Evolutionary conservation across 2,329 filamentous ascomycete species (phyloP).

Genomic region (Verticillium isaacii): DNA sequence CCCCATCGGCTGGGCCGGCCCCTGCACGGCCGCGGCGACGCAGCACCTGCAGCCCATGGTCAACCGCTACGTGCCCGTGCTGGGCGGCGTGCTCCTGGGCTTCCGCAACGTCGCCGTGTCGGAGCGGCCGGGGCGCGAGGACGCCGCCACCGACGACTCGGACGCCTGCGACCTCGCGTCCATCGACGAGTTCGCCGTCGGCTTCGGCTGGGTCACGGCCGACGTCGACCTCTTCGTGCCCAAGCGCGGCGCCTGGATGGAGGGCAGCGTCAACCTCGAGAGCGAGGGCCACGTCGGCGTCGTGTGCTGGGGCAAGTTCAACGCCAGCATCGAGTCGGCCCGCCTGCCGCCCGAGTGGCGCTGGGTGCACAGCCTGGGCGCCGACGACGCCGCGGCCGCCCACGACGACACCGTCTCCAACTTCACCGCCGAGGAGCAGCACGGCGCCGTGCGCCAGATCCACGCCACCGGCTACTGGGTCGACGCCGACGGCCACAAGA

Average conservation of each 20-base stretch:
- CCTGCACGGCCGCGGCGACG: slow-evolving; percentile 65
- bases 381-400: slow-evolving; percentile 18
- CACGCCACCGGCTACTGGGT: slow-evolving; percentile 69
- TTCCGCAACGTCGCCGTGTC: slow-evolving; percentile 67
- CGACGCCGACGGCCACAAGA: slow-evolving; percentile 62
- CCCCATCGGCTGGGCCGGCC: slow-evolving; percentile 64
- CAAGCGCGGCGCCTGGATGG: slow-evolving; percentile 64
- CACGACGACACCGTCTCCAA: slow-evolving; percentile 25
- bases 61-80: slow-evolving; percentile 69
- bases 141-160: slow-evolving; percentile 33
- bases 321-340: slow-evolving; percentile 75
- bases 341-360: slow-evolving; percentile 74
- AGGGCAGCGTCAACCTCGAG: slow-evolving; percentile 80
- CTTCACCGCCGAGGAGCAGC: slow-evolving; percentile 38
- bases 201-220: slow-evolving; percentile 83
- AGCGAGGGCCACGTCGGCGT: slow-evolving; percentile 86
- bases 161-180: slow-evolving; percentile 40
- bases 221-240: slow-evolving; percentile 84
- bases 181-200: slow-evolving; percentile 78
- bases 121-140: slow-evolving; percentile 47
- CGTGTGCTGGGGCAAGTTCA: slow-evolving; percentile 88
- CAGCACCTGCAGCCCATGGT: slow-evolving; percentile 72
- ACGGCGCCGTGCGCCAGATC: slow-evolving; percentile 47
- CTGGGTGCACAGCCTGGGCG: slow-evolving; percentile 58
- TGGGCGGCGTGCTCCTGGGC: slow-evolving; percentile 69